Base-by-base conservation (phyloP, 1,284 basidiomycete genomes). In the Volvariella volvacea region DNA sequence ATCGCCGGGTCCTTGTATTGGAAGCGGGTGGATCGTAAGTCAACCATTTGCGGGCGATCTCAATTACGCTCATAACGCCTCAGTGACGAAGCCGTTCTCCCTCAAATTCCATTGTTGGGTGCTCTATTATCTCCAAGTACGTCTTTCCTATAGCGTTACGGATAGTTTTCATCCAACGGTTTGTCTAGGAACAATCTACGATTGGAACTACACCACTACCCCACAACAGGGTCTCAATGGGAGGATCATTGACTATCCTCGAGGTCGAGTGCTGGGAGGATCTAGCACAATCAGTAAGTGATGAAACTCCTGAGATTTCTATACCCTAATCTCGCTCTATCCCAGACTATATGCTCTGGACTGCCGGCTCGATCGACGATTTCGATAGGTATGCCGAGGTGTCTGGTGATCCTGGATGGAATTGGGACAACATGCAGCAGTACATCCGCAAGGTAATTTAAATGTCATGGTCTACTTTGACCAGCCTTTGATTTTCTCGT, bases 211-310 rank as follows among this genome's bases (percentile, higher is more conserved):
- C 47, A 60, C 60, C 3, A 59, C 57, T 3, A 46, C 49, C 1
- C 51, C 58, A 1, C 61, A 64, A 44, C 17, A 50, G 2, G 59
- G 55, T n/a, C 45, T 65, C 15, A 56, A 56, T 39, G 51, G 52
- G 16, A 53, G 63, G 1, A 39, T 41, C 1, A 48, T 66, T 17
- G 17, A 47, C 0, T 65, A 59, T 39, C 52, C 55, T 9, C 50
- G 63, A 17, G 65, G 64, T 9, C 47, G 48, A 9, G 47, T 61
- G 9, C 52, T 67, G 3, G 64, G 65, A 14, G 65, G 65, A 7
- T 57, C 54, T 16, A 62, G 53, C 25, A 54, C 52, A 6, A 56
- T 61, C 32, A 67, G 65, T 65, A 42, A 49, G 62, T 60, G 15
- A n/a, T n/a, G n/a, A 10, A n/a, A 16, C 6, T 34, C 10, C 21